Evolutionary conservation across 2,329 filamentous ascomycete species (phyloP), one percentile per base, ranked within the genome.

Genomic region (Thelonectria discophora): DNA sequence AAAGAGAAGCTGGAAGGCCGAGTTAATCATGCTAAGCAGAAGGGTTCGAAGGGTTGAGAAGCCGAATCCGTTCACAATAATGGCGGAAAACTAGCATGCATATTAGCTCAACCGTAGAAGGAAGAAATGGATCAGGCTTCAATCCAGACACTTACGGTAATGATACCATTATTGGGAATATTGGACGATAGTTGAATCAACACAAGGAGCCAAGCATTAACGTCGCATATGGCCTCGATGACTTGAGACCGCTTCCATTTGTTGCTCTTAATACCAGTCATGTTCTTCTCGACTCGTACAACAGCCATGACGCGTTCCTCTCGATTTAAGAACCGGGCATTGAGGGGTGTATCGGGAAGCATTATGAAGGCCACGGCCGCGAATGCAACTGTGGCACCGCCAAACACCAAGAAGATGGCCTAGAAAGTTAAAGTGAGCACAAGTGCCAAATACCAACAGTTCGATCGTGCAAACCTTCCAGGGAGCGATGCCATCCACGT

Each of bases 261-360:
- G 12, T 58, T 69, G 56, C 69, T 75, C 58, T 75, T 72, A 12
- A 77, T 72, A 7, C 76, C 74, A 1, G 76, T 77, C 66, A 73
- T 71, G 66, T 78, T 76, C 11, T 68, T 68, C 39, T 72, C 67
- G 24, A 77, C 69, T 0, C 76, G 72, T 42, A 71, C 55, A 6
- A 78, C 53, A 12, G 74, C 75, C 32, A 74, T 70, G 12, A 60
- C 55, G 1, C 72, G 67, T 42, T 78, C 75, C 17, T 65, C 58
- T 4, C 50, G 52, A 10, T 40, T 70, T 5, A 76, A 53, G 12
- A 75, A 72, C 64, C 71, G 68, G 2, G 73, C 70, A 12, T 70
- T 66, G 49, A 65, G 65, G 39, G 71, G 65, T 24, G 65, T 32
- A 63, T 72, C 68, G 2, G 60, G 71, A 30, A 70, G 67, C 51